Base-by-base conservation (phyloP, 768 basidiomycete species). In the Termitomyces sp. region DNA sequence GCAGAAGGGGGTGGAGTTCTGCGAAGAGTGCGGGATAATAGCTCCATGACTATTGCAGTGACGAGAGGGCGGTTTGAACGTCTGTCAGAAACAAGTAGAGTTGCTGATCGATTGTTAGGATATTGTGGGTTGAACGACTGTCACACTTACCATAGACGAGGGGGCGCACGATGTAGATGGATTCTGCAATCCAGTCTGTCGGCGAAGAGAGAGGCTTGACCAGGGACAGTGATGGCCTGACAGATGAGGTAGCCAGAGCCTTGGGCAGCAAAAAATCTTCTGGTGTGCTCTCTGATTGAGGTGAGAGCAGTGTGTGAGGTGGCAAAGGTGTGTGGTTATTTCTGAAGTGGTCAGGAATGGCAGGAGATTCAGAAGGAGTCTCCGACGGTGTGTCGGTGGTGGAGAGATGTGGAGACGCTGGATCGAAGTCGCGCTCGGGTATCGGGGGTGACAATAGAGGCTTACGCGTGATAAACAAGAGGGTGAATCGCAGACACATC, bases 401-500 rank as follows among this genome's bases (percentile, higher is more conserved):
- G 41, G 76, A 75, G 10, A 81, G 69, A 14, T 87, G 81, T 8
- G 93, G 68, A 49, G 80, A 77, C 5, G 88, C 78, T 4, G 90
- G 88, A 70, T 95, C 95, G 62, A 93, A 81, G 64, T 95, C 93
- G 54, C 95, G 85, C 72, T 93, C 91, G 14, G 95, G 93, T 56
- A 94, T 85, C 20, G 90, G 88, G 3, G 88, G 88, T 1, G 82
- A 80, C 13, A 95, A 70, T 26, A 94, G 67, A 12, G 96, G 92
- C 63, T 91, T 79, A 54, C 80, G 82, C 1, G 95, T 95, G 61
- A 89, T 79, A 54, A 81, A 81, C 55, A 98, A 72, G 23, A 98
- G 73, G 8, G 85, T 66, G 13, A 97, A 71, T 16, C 92, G 88
- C 43, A 98, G 79, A 30, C 84, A 64, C 30, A 85, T 89, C 74